These are phyloP conservation scores for Emergomyces pasteurianus DNA, from an alignment of 2,329 filamentous ascomycete genomes.

Conservation along the genomic window DNA sequence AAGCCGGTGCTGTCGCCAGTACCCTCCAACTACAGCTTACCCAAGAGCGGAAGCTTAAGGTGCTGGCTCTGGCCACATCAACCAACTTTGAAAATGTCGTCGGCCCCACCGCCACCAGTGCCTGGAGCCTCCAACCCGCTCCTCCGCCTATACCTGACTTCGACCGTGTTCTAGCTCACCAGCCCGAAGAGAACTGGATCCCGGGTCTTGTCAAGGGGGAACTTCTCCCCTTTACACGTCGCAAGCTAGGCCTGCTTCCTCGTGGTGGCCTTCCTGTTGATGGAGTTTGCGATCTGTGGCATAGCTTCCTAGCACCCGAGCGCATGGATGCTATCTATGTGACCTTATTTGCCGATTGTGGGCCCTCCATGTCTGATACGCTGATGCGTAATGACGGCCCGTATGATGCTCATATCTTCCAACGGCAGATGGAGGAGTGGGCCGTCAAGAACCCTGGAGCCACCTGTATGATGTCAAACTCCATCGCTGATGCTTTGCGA, in stretches of 20 bases:
- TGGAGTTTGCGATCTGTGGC: not conserved
- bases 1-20: not conserved
- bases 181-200: not conserved
- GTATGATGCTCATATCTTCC: not conserved
- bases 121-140: not conserved
- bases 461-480: not conserved
- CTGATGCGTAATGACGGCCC: not conserved
- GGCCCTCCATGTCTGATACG: not conserved
- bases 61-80: not conserved
- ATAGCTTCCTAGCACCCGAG: not conserved
- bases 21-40: not conserved
- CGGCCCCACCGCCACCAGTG: not conserved
- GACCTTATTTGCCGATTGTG: not conserved
- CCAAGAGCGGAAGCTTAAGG: not conserved
- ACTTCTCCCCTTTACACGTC: not conserved
- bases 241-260: not conserved
- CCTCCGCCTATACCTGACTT: not conserved
- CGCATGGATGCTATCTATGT: not conserved
- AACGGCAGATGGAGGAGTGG: not conserved
- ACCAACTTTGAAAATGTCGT: not conserved
- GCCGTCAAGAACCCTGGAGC: not conserved
- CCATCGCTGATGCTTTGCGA: not conserved
- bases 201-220: not conserved
- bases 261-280: not conserved
- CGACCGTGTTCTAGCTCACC: not conserved